Base-by-base conservation (phyloP, 169 alveolate species). In the Neospora caninum region DNA sequence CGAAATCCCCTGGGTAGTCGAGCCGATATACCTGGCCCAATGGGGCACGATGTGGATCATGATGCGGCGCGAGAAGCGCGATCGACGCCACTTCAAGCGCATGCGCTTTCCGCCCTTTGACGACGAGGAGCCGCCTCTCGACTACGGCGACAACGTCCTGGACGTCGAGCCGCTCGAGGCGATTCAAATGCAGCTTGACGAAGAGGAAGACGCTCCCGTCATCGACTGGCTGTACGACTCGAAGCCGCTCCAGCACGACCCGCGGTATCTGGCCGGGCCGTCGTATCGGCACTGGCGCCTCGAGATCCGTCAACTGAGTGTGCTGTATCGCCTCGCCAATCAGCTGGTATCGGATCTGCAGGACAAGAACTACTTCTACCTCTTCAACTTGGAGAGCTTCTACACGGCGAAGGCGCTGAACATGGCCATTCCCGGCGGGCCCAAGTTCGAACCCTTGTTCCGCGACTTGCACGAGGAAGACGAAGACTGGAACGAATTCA, bases 391-490 rank as follows among this genome's bases (percentile, higher is more conserved):
- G 93, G 98, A 99, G 95, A 96, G 99, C 78, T 99, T 99, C 96
- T 98, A 98, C 96, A 99, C 99, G 38, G 99, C 99, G 22, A 99
- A 99, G 96, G 99, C 99, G 31, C 96, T 99, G 94, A 99, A 99
- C 97, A 96, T 99, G 97, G 99, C 99, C 38, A 99, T 99, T 83
- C 99, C 99, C 25, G 99, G 99, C 70, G 99, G 99, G 0, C 99
- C 99, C 39, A 99, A 99, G 97, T 99, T 99, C 97, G 99, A 99
- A 97, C 99, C 99, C 45, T 97, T 99, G 80, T 99, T 80, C 88
- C 97, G 99, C 88, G 99, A 99, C 97, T 96, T 98, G 92, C 96
- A 96, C 92, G 99, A 99, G 70, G 99, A 99, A 93, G 99, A 99
- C 96, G 99, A 99, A 96, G 99, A 99, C 97, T 99, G 99, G 99